phyloP scores from a whole-genome alignment of 306 rosid species.

The Glycyrrhiza uralensis region DNA sequence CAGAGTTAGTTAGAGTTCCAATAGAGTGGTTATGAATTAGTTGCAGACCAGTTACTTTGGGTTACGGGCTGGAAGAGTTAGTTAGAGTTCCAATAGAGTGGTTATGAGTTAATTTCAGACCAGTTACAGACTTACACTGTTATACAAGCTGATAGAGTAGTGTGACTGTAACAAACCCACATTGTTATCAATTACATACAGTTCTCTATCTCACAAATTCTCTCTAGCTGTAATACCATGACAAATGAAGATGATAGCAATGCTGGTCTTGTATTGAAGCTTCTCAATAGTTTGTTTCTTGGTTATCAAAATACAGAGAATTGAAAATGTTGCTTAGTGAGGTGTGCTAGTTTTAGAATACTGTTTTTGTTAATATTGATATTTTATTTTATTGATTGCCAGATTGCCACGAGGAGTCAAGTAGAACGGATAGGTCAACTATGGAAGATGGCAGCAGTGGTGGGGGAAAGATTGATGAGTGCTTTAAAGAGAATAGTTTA shows the following conservation, averaged over 20 bases:
- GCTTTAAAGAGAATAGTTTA: slow-evolving; percentile 15
- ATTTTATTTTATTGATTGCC: slow-evolving; percentile 24
- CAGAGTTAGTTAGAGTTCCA: not conserved
- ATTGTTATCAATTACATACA: not conserved
- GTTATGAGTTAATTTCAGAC: not conserved
- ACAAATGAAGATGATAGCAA: not conserved
- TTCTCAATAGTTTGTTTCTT: not conserved
- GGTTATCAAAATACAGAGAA: slow-evolving; percentile 1
- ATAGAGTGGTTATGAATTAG: not conserved
- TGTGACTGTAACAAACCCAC: not conserved
- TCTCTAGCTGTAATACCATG: not conserved
- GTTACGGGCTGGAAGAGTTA: not conserved
- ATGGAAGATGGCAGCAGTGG: slow-evolving; percentile 19
- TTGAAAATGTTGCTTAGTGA: slow-evolving; percentile 7
- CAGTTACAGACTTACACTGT: not conserved
- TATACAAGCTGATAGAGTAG: not conserved
- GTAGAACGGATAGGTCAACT: slow-evolving; percentile 18
- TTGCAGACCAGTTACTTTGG: not conserved
- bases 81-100: not conserved
- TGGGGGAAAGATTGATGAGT: slow-evolving; percentile 25
- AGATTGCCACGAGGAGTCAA: slow-evolving; percentile 39
- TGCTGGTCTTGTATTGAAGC: not conserved
- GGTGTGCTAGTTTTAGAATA: not conserved
- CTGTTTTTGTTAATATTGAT: not conserved
- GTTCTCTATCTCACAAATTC: not conserved